Base-by-base conservation (phyloP, 2,329 filamentous ascomycete species). In the Colletotrichum neosansevieriae region DNA sequence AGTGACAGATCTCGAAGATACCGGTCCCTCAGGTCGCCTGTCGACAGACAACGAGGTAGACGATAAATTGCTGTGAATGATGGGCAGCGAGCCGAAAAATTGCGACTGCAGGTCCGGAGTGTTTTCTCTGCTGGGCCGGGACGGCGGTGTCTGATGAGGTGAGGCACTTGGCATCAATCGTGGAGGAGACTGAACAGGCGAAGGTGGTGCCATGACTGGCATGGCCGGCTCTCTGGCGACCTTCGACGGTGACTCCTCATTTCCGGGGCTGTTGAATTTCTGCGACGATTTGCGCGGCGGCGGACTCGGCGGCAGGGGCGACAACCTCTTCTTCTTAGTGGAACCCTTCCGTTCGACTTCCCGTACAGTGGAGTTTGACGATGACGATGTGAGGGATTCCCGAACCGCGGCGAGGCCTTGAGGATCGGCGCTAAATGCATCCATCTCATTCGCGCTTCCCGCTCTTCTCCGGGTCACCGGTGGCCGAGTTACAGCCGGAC, bases 301-400 rank as follows among this genome's bases (percentile, higher is more conserved):
- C 11, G 89, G 89, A 63, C 85, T 92, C 11, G 86, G 87, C 11
- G 88, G 84, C 6, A 82, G 78, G 2, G 83, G 80, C n/a, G 82
- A 78, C 4, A 85, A 74, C 19, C 78, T 76, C 73, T 80, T 81
- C 73, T 81, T 84, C 67, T 81, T 83, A 19, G 77, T 82, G 70
- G 77, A 84, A 19, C 67, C 70, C 19, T 71, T 74, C 69, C 77
- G 83, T 12, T 83, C 83, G 24, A 82, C 84, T 15, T 81, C 85
- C 38, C 88, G 85, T 9, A 92, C 86, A 2, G 90, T 92, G 6
- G 91, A 92, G 69, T 86, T 88, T 5, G 91, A 92, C 0, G 91
- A 93, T 0, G 91, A 93, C 1, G 91, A 94, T 21, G 86, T 91
- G 5, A 89, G 81, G 1, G 91, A 91, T 75, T 94, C 92, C 62